Evolutionary conservation across 495 filamentous ascomycete species (phyloP), one percentile per base, ranked within the genome.

Genomic region (Pseudoneurospora amorphoporcata): DNA sequence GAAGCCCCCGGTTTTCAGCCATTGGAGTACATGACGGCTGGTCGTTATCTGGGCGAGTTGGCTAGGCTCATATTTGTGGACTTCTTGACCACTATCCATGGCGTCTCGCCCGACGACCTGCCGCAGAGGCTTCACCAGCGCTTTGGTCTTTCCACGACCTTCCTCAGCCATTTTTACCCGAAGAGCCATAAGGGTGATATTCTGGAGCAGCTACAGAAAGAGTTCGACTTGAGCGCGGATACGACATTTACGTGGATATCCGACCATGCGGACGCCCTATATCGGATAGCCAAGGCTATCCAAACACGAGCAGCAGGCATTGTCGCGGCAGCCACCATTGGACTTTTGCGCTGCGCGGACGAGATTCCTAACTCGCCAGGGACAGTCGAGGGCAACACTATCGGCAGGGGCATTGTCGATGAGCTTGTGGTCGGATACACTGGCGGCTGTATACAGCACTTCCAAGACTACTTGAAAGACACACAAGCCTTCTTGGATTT

Each of bases 1-100:
- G 88, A 92, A 76, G 86, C 86, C 1, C 92, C 92, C 0, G 93
- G 92, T 0, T 95, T 95, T 76, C 92, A 94, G 76, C 93, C 93
- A 1, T 90, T 95, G 71, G 93, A 96, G 80, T 94, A 94, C 79
- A 93, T 96, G 91, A 94, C 92, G 1, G 87, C 91, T 19, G 93
- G 93, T 1, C 86, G 92, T 19, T 96, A 96, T 77, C 85, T 96
- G 17, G 93, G 93, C 65, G 93, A 95, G 83, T 84, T 96, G n/a
- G 90, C 89, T 37, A 87, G 93, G 10, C 77, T 94, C 7, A 88
- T 93, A 29, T 85, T 91, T 53, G 81, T 90, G 39, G 91, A 94
- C 73, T 90, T 91, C 72, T 82, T 93, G 37, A 84, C 83, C 3
- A 84, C 84, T 29, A 74, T 85, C 9, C 73, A 83, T 10, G 76